A percentile compares a stretch with the other conserved stretches of the same genome.
phyloP scores from a whole-genome alignment of 2,329 filamentous ascomycete species.

The Pestalotiopsis sp. region DNA sequence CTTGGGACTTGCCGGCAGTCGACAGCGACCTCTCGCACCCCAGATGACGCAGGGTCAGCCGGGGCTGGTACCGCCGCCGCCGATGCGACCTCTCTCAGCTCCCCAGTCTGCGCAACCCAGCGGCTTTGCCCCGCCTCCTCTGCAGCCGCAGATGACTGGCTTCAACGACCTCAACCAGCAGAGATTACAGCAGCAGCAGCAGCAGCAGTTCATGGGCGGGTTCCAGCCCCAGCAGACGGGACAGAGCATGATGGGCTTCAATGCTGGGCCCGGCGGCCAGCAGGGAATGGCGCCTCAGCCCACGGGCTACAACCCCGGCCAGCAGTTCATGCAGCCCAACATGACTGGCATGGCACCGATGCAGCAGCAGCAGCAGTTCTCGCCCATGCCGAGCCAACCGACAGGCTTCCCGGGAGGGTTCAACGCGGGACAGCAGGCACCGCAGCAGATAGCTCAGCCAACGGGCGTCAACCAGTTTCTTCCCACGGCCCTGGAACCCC shows the following conservation, averaged over 20 bases:
- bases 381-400: conserved; percentile 58
- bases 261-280: conserved; percentile 35
- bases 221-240: conserved; percentile 40
- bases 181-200: conserved; percentile 60
- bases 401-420: conserved; percentile 58
- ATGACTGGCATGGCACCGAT: conserved; percentile 41
- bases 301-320: conserved; percentile 34
- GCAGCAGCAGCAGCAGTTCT: conserved; percentile 35
- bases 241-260: conserved; percentile 39
- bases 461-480: conserved; percentile 60
- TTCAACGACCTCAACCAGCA: conserved; percentile 70
- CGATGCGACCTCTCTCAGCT: conserved; percentile 80
- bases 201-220: conserved; percentile 54
- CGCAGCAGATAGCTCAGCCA: conserved; percentile 39
- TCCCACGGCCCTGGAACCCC: conserved; percentile 60
- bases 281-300: conserved; percentile 25
- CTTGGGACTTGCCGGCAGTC: conserved; percentile 43
- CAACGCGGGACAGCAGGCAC: conserved; percentile 19
- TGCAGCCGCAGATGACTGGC: conserved; percentile 86
- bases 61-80: conserved; percentile 73
- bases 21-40: conserved; percentile 73
- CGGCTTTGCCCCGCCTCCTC: conserved; percentile 69
- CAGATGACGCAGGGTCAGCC: conserved; percentile 59
- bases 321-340: conserved; percentile 44
- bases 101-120: conserved; percentile 78